Evolutionary conservation across 2,329 filamentous ascomycete genomes (phyloP).

Genomic region (Xylaria sp.): DNA sequence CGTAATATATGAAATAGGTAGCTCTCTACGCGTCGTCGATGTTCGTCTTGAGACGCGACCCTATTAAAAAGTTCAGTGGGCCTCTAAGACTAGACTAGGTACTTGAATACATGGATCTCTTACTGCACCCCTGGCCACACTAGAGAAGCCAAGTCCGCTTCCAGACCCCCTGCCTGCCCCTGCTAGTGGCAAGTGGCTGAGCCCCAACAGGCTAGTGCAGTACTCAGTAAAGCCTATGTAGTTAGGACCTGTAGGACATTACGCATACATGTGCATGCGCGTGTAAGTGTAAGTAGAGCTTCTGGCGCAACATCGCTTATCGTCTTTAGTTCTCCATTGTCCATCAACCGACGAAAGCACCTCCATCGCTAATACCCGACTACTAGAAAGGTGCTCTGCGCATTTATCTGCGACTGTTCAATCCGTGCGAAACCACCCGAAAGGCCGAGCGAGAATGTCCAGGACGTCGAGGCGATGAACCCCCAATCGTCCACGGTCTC

Average conservation of each 20-base stretch:
- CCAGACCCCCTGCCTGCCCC: too few relatives aligned
- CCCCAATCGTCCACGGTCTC: slow-evolving; percentile 55
- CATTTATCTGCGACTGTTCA: not conserved
- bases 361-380: not conserved
- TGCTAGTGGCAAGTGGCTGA: not conserved
- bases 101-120: not conserved
- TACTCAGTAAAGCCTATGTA: too few relatives aligned
- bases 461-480: slow-evolving; percentile 51
- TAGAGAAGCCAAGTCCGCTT: not conserved
- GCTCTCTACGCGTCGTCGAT: slow-evolving; percentile 28
- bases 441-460: slow-evolving; percentile 45
- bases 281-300: not conserved
- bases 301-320: not conserved
- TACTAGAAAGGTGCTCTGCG: not conserved
- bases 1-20: not conserved
- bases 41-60: slow-evolving; percentile 34
- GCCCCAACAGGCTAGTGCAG: not conserved
- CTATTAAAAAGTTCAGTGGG: slow-evolving; percentile 36
- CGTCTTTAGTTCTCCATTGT: not conserved
- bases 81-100: too few relatives aligned
- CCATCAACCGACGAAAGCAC: not conserved
- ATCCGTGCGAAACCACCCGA: not conserved
- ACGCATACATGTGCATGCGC: not conserved
- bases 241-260: slow-evolving; percentile 3
- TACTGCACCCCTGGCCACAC: not conserved